phyloP scores from a whole-genome alignment of 257 asterid genomes.

The Salvia hispanica region DNA sequence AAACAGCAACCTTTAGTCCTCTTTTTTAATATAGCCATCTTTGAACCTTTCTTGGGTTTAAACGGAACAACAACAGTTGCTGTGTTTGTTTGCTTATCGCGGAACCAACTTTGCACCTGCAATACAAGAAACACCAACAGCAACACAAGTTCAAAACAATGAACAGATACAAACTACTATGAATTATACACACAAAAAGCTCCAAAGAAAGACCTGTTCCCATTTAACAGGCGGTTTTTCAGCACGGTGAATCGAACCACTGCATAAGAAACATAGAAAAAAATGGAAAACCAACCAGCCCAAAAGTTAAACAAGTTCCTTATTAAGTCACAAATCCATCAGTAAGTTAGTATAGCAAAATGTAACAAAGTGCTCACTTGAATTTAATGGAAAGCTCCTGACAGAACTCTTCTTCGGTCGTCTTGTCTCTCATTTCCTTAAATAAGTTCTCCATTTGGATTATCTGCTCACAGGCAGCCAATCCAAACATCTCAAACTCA shows the following conservation, averaged over 20 bases:
- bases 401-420: constrained; percentile 50
- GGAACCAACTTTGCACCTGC: constrained; percentile 78
- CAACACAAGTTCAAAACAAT: constrained; percentile 1
- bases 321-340: constrained; percentile 7
- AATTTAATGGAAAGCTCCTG: constrained; percentile 66
- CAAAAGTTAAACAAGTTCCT: constrained; percentile 5
- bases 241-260: constrained; percentile 58
- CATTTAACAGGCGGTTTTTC: constrained; percentile 51
- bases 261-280: constrained; percentile 36
- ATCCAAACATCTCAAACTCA: neutral
- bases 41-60: constrained; percentile 26
- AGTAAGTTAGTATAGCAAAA: constrained; percentile 10
- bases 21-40: constrained; percentile 34
- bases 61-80: constrained; percentile 37
- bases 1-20: constrained; percentile 37
- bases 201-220: constrained; percentile 56
- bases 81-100: constrained; percentile 39
- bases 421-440: constrained; percentile 45
- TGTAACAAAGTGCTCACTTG: constrained; percentile 47
- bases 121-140: neutral
- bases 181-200: neutral
- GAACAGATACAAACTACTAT: neutral
- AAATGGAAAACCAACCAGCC: neutral
- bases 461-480: constrained; percentile 43
- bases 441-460: constrained; percentile 53